Base-by-base conservation (phyloP, 2,329 filamentous ascomycete species). In the Colletotrichum camelliae region DNA sequence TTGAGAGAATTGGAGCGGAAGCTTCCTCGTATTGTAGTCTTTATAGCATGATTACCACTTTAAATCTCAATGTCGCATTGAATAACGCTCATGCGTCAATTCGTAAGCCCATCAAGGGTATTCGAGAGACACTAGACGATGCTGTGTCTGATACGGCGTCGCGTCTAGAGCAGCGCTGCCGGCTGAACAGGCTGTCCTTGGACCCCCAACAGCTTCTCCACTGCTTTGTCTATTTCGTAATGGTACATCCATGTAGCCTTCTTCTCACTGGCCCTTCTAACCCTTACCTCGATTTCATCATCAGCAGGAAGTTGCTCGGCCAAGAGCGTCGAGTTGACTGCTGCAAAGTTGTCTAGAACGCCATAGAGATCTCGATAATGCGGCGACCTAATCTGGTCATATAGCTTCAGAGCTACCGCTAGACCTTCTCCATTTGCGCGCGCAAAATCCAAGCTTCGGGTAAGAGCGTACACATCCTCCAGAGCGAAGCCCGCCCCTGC, bases 401-500 rank as follows among this genome's bases (percentile, higher is more conserved):
- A 82, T 2, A 83, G 48, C 15, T 80, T 69, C 60, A 83, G 66
- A 7, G 80, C 81, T 15, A 60, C 76, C 5, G 67, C 35, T 10
- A 82, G 9, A 3, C 77, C 77, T 29, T 73, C 67, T 10, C 76
- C 75, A 1, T 69, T 69, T 5, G 61, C 64, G 68, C 75, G 79
- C 4, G 81, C 74, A 80, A 81, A 81, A 15, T 81, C 79, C 8
- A 83, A 48, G 21, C 74, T 72, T 64, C 76, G 79, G 2, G 79
- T 60, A 5, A 83, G 67, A 24, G 79, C 77, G 16, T 79, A 83
- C 1, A 79, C 80, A 29, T 83, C 82, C 68, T 85, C 83, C 62
- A 85, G 79, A 4, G 83, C 84, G n/a, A 85, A 86, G 0, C 83
- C 84, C 0, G 84, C 84, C 0, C 84, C 84, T 0, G 84, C 83